These are phyloP conservation scores for Marasmius oreades DNA, from an alignment of 1,284 basidiomycete species.

Conservation along the genomic window DNA sequence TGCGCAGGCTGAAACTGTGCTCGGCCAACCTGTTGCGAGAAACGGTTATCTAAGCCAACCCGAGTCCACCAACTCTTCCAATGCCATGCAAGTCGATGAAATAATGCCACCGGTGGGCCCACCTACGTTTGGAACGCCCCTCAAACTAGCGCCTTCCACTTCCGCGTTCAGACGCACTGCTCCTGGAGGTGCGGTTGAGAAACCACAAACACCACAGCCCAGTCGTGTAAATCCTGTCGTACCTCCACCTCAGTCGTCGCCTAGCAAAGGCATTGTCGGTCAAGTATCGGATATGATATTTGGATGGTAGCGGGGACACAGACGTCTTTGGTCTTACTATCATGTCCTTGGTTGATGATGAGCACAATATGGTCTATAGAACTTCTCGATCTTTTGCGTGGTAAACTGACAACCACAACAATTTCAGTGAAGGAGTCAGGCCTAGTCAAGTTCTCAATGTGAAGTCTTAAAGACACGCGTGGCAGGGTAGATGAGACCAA, in stretches of 20 bases:
- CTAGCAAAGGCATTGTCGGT: constrained; percentile 59
- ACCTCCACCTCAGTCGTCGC: constrained; percentile 25
- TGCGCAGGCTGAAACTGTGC: constrained; percentile 48
- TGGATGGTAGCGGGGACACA: constrained; percentile 57
- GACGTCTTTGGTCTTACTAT: background rate
- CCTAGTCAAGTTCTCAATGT: no score
- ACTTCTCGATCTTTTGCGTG: no score
- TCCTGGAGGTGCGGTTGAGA: constrained; percentile 16
- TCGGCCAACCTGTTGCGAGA: constrained; percentile 37
- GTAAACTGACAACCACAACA: no score
- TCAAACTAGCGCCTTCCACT: constrained; percentile 64
- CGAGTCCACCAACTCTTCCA: constrained; percentile 19
- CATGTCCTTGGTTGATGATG: no score
- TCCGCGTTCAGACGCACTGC: constrained; percentile 59
- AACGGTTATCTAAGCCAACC: constrained; percentile 24
- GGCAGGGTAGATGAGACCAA: no score
- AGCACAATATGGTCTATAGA: background rate
- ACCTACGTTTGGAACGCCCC: constrained; percentile 55
- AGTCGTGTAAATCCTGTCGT: constrained; percentile 6
- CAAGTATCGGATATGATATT: constrained; percentile 76
- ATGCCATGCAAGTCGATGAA: constrained; percentile 44
- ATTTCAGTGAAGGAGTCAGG: no score
- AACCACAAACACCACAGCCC: constrained; percentile 1
- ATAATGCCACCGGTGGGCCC: constrained; percentile 25
- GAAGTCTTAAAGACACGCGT: no score